Percentiles rank a stretch among this genome's conserved stretches.
phyloP scores from a whole-genome alignment of 2,329 filamentous ascomycete species.

The Aspergillus sp. region DNA sequence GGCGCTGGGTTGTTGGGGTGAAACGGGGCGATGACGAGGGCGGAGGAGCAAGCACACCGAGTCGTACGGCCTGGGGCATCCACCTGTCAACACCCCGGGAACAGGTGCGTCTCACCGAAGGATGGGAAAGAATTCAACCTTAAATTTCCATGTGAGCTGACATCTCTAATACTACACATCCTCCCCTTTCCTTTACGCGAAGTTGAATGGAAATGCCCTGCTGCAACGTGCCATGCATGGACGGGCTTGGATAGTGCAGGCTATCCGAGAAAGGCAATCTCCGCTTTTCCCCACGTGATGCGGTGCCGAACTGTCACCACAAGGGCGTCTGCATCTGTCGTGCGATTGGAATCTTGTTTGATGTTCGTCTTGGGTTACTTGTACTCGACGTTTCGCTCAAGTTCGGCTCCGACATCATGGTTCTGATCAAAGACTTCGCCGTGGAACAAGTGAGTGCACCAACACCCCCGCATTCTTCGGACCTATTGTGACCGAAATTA shows the following conservation, averaged over 20 bases:
- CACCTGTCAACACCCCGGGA: background rate
- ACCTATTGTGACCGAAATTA: conserved; percentile 9
- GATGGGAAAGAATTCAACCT: background rate
- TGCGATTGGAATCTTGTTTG: background rate
- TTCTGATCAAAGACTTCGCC: conserved; percentile 47
- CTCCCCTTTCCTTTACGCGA: background rate
- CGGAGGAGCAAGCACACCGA: conserved; percentile 29
- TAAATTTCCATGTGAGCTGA: background rate
- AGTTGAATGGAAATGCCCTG: background rate
- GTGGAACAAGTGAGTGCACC: conserved; percentile 67
- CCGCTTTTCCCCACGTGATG: conserved; percentile 9
- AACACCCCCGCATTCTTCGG: conserved; percentile 11
- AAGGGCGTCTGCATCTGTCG: background rate
- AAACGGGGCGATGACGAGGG: conserved; percentile 37
- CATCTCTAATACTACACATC: background rate
- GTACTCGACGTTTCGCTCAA: background rate
- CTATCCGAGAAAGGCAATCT: conserved; percentile 12
- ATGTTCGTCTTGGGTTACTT: background rate
- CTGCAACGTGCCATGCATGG: background rate
- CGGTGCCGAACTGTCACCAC: background rate
- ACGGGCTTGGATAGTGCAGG: background rate
- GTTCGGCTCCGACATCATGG: conserved; percentile 35
- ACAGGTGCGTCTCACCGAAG: background rate
- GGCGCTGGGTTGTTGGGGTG: conserved; percentile 15
- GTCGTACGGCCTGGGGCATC: conserved; percentile 29